Evolutionary conservation across 805 yeast species (phyloP), one percentile per base, ranked within the genome.

Genomic region (Isabelozyma gotoi): DNA sequence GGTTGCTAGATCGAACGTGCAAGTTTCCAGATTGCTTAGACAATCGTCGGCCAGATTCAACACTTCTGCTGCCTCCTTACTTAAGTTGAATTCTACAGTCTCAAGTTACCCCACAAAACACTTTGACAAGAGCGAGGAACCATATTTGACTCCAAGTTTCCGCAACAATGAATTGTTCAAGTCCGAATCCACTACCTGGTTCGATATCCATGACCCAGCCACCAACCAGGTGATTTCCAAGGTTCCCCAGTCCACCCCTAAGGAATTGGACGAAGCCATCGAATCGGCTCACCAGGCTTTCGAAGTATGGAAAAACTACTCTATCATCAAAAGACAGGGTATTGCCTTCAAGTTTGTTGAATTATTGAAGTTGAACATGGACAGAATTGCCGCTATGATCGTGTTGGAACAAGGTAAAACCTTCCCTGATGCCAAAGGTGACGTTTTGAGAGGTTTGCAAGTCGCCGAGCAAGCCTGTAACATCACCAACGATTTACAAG

Each of bases 391-490:
- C 1, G 73, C 80, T 15, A 66, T 71, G 52, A 71, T 71, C 51
- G 77, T 71, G 35, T 67, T 67, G 60, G 77, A 71, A 49, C 77
- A 71, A 49, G 91, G 92, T 42, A 84, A 85, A 67, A 81, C 91
- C 16, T 81, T 82, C 62, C 77, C 79, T 33, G 91, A 84, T 52
- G 91, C 91, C 42, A 68, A 73, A 57, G 91, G 90, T 15, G 77
- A 85, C 62, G 91, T 84, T 12, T 73, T 84, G 42, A 73, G 91
- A 44, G 91, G 91, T 4, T 71, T 84, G 38, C 91, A 84, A 63
- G 91, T 84, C 38, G 90, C 89, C 4, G 91, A 84, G 67, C 82
- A 85, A 41, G 82, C 88, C 11, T 81, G 87, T 55, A 77, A 77
- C 39, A 73, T 84, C 45, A 80, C 88, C 44, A 70, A 78, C 52